Evolutionary conservation across 1,139 yeast genomes (phyloP), one percentile per base, ranked within the genome.

Genomic region (Lodderomyces orthopsilosis): DNA sequence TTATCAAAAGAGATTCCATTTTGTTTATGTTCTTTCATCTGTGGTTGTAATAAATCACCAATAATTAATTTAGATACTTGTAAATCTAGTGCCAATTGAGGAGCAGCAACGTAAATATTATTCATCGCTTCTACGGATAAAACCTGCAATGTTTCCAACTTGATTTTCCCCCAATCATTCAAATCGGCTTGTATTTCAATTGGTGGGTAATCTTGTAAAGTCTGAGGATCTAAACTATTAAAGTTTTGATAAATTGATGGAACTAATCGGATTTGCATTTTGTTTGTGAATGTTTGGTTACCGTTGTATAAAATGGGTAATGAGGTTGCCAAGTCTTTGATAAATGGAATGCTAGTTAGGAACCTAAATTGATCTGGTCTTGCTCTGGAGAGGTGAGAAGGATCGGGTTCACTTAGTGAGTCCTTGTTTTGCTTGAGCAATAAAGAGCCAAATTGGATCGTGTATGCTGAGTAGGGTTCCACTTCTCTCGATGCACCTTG

Each of bases 141-240:
- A 4, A 77, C 50, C 35, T 65, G 63, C 43, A 77, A 55, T 6
- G 75, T 62, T 24, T 66, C 69, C 39, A 66, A 48, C 41, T 72
- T 74, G 1, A 77, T 70, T n/a, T 51, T 59, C 15, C 65, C 66
- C 19, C 58, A 54, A 8, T 62, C 65, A 47, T 70, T 68, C 41
- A 77, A 57, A 37, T 72, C 75, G 42, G 75, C 61, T 79, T 82
- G 77, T 40, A 80, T 61, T 53, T 80, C 85, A 3, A 80, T 62
- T 0, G 82, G 78, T 0, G 85, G 84, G 43, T 68, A 68, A 40
- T 62, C 55, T 44, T 58, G 54, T 38, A 55, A 53, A 12, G 51
- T 50, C 8, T 30, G 21, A 9, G 19, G 9, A 24, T 33, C 22
- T n/a, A 50, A 40, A 12, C 51, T 55, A 10, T 50, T 40, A n/a